Conservation (phyloP, 441 rosid genomes). For the Gossypium lobatum region DNA sequence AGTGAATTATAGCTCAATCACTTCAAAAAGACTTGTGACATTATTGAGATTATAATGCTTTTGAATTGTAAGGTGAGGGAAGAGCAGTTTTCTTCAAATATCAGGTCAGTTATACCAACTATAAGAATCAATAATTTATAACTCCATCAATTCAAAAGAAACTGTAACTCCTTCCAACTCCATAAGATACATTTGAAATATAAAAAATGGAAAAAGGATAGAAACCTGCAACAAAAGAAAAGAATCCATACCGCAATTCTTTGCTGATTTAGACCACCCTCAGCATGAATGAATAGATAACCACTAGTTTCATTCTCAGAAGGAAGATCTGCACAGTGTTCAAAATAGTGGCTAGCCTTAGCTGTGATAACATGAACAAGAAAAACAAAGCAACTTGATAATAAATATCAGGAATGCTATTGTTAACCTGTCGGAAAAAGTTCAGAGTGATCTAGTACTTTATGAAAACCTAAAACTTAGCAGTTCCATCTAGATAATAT, state of each 20-base stretch:
- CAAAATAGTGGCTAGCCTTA: conserved; percentile 11
- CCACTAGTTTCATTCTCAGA: conserved; percentile 91
- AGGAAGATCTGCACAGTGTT: conserved; percentile 64
- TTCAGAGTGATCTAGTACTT: neutral
- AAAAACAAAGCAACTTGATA: conserved; percentile 11
- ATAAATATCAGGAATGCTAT: neutral
- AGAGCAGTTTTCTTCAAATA: neutral
- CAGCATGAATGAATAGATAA: conserved; percentile 93
- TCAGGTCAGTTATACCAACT: neutral
- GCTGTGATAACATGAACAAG: conserved; percentile 5
- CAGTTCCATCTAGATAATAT: neutral
- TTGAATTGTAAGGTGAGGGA: neutral
- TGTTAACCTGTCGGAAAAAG: conserved; percentile 9
- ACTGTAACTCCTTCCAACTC: neutral
- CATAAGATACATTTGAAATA: neutral
- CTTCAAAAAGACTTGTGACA: neutral
- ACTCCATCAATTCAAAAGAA: neutral
- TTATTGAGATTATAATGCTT: neutral
- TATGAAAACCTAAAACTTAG: neutral
- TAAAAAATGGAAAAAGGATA: neutral
- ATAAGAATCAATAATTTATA: neutral
- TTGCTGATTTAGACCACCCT: conserved; percentile 98
- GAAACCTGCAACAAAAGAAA: neutral
- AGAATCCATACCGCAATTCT: conserved; percentile 78
- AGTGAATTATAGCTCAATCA: neutral